These are phyloP conservation scores for Jasminum sambac DNA, from an alignment of 257 asterid genomes.

Conservation along the genomic window DNA sequence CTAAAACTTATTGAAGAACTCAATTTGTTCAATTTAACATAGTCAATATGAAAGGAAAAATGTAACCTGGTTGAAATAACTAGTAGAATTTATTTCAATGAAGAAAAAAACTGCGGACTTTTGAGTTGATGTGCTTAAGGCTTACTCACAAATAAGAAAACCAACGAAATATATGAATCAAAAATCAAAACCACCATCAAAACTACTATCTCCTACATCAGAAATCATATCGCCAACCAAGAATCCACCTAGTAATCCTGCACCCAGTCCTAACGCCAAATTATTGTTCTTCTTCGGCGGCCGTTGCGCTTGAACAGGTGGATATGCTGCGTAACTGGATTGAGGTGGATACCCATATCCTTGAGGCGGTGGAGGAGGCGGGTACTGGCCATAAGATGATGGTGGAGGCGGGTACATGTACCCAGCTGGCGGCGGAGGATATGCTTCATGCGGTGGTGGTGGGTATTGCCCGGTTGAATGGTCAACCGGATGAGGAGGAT, in stretches of 20 bases:
- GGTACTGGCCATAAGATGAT: background rate
- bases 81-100: too few species aligned
- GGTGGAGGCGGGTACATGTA: conserved; percentile 24
- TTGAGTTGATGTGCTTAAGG: too few species aligned
- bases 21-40: too few species aligned
- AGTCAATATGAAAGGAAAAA: too few species aligned
- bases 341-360: conserved; percentile 34
- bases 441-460: background rate
- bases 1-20: too few species aligned
- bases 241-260: conserved; percentile 53
- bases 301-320: conserved; percentile 35
- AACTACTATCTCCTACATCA: conserved; percentile 22
- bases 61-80: too few species aligned
- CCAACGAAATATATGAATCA: background rate
- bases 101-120: too few species aligned
- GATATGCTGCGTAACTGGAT: conserved; percentile 44
- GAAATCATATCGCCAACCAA: conserved; percentile 48
- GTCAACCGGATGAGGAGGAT: background rate
- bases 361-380: conserved; percentile 17
- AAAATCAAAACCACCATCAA: conserved; percentile 37
- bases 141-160: background rate
- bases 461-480: background rate
- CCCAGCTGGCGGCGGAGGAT: conserved; percentile 3
- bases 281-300: conserved; percentile 33
- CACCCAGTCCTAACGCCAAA: conserved; percentile 44